Conservation (phyloP, 2,329 filamentous ascomycete species). For the Penicillium sp. region DNA sequence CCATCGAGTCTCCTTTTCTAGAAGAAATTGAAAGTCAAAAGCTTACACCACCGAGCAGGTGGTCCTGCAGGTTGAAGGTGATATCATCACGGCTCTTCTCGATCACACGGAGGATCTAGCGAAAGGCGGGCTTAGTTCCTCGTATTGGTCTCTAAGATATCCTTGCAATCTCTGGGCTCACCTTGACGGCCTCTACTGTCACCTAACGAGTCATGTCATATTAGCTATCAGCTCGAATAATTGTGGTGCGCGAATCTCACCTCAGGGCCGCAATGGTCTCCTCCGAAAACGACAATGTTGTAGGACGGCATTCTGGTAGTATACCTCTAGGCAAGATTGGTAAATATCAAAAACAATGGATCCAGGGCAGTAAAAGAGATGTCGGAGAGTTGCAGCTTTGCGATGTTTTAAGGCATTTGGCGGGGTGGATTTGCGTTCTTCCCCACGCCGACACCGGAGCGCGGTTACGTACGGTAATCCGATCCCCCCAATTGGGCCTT, state of each 20-base stretch:
- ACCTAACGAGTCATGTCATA: constrained; percentile 58
- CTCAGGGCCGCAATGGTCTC: constrained; percentile 87
- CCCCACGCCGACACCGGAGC: constrained; percentile 37
- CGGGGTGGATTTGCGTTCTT: constrained; percentile 23
- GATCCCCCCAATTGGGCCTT: constrained; percentile 13
- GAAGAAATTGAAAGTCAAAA: background rate
- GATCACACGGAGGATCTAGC: constrained; percentile 76
- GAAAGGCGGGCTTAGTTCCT: background rate
- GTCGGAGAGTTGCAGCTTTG: constrained; percentile 12
- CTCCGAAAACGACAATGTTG: constrained; percentile 80
- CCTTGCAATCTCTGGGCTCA: constrained; percentile 42
- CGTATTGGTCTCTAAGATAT: background rate
- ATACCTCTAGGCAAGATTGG: constrained; percentile 9
- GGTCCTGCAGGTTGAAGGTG: constrained; percentile 88
- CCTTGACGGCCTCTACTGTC: constrained; percentile 83
- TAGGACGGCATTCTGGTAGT: constrained; percentile 65
- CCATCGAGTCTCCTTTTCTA: background rate
- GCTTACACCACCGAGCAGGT: constrained; percentile 87
- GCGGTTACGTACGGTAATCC: constrained; percentile 17
- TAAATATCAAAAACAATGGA: constrained; percentile 4
- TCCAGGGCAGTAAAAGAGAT: constrained; percentile 1
- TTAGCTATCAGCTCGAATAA: constrained; percentile 13
- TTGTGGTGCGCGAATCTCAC: constrained; percentile 52
- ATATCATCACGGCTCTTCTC: constrained; percentile 73
- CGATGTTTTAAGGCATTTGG: constrained; percentile 26